Base-by-base conservation (phyloP, 1,284 basidiomycete genomes). In the Melampsora occidentalis region DNA sequence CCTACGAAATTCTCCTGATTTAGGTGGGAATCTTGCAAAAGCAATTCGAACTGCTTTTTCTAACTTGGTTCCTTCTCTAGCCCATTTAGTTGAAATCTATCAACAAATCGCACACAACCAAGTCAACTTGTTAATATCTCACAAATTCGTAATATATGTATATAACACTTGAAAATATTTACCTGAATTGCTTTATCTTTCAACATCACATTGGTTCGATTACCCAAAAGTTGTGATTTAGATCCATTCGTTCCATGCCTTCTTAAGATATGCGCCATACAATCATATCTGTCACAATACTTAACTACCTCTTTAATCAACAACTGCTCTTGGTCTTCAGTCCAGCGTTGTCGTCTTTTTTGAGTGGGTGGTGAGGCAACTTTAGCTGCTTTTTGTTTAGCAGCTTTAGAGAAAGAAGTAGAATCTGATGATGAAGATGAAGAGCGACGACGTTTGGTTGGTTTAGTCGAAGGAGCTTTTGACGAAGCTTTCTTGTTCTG, bases 141-240 rank as follows among this genome's bases (percentile, higher is more conserved):
- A 25, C 25, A 25, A 25, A 25, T 25, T 25, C 25, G 25, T 25
- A 25, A 25, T 25, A 25, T 25, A 25, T 25, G 1, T 25, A 25
- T 25, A 25, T 25, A 25, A 25, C 25, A 25, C 25, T 25, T 25
- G 25, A 25, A 25, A 25, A 25, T 25, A 67, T 31, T 59, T 18
- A 76, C 73, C 25, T 76, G 59, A n/a, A 69, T 25, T 6, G 73
- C 73, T 46, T 76, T 76, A 53, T 76, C 73, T 31, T 76, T 76
- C n/a, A 76, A 69, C 35, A 51, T 31, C 25, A 76, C 61, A 25
- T 53, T 65, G 22, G 39, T 76, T 39, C 67, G 35, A 64, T 76
- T 31, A 9, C 67, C 67, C 7, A 76, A 76, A 3, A 31, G 62
- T 16, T 64, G 20, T 33, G 67, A 69, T 12, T n/a, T 3, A 31